These are phyloP conservation scores for Linnemannia elongata DNA, from an alignment of 192 early-diverging fungal genomes.

Conservation along the genomic window DNA sequence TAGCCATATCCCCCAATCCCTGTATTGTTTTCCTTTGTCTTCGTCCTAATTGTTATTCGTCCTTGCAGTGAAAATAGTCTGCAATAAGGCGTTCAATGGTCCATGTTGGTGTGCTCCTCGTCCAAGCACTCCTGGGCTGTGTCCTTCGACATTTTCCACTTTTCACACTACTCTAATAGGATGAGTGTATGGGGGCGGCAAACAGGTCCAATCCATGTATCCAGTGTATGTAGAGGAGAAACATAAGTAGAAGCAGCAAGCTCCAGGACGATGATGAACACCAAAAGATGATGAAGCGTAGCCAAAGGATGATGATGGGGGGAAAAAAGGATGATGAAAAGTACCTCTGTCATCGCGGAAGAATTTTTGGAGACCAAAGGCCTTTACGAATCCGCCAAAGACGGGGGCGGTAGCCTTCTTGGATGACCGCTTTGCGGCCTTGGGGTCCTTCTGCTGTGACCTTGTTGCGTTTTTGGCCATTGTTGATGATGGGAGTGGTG, in stretches of 20 bases:
- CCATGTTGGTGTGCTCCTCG: neutral
- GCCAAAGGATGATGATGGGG: constrained; percentile 7
- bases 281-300: neutral
- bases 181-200: neutral
- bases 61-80: neutral
- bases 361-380: constrained; percentile 14
- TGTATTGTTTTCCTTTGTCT: neutral
- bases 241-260: neutral
- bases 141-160: neutral
- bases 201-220: neutral
- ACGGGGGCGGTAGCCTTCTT: constrained; percentile 48
- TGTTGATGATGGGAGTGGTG: neutral
- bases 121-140: neutral
- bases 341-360: constrained; percentile 50
- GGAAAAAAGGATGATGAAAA: neutral
- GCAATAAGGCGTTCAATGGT: neutral
- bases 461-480: constrained; percentile 25
- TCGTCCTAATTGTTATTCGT: neutral
- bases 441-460: constrained; percentile 24
- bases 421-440: constrained; percentile 27
- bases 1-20: neutral
- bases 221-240: neutral
- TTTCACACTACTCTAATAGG: neutral
- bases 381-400: constrained; percentile 39
- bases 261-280: neutral